These are phyloP conservation scores for Auriscalpium orientale DNA, from an alignment of 768 basidiomycete genomes.

Conservation along the genomic window DNA sequence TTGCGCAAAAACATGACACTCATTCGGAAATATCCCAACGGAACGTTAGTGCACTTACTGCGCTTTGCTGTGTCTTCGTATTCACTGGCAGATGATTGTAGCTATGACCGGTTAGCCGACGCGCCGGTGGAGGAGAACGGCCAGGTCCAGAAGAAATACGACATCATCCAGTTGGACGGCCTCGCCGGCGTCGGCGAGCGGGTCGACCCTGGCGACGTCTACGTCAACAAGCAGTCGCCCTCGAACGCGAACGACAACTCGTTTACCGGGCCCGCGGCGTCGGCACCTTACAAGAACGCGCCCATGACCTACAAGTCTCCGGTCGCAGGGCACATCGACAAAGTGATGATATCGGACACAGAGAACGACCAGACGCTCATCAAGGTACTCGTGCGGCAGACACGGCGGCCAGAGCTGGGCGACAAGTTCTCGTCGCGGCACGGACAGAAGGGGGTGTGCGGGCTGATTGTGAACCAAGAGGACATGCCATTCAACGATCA, in stretches of 20 bases:
- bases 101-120: conserved; percentile 91
- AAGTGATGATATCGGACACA: conserved; percentile 94
- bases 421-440: conserved; percentile 99
- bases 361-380: conserved; percentile 95
- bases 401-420: conserved; percentile 90
- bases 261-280: conserved; percentile 75
- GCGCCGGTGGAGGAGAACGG: conserved; percentile 84
- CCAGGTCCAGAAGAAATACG: conserved; percentile 72
- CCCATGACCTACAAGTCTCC: conserved; percentile 93
- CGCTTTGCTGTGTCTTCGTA: not conserved
- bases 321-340: conserved; percentile 91
- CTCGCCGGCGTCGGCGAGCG: conserved; percentile 92
- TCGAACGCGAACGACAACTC: conserved; percentile 89
- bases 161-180: conserved; percentile 88
- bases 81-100: conserved; percentile 21
- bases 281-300: conserved; percentile 84
- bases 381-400: conserved; percentile 96
- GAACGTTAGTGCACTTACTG: conserved; percentile 59
- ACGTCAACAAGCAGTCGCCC: conserved; percentile 96
- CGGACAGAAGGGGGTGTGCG: conserved; percentile 98
- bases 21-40: conserved; percentile 93
- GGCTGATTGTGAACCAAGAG: conserved; percentile 96
- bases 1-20: conserved; percentile 92
- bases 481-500: conserved; percentile 99
- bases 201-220: conserved; percentile 87